Evolutionary conservation across 441 rosid species (phyloP), one percentile per base, ranked within the genome.

Genomic region (Croton setiger): DNA sequence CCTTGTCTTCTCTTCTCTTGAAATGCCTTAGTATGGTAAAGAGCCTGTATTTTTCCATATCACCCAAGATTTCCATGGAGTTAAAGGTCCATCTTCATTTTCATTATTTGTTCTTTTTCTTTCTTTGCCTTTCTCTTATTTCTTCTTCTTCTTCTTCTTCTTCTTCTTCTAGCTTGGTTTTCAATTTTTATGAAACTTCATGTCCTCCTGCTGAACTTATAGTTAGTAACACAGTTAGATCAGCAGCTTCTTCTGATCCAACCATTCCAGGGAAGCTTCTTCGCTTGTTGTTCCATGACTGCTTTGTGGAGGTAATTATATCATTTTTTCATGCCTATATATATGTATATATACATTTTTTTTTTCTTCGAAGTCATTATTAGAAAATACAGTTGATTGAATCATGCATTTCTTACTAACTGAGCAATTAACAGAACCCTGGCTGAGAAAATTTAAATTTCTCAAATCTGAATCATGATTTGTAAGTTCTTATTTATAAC

Each of bases 201-300:
- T 92, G 98, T 69, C 95, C 95, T n/a, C 2, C 73, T 45, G 86
- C 81, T 15, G 95, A 88, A 73, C 53, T 82, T 20, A 77, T 83
- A 18, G 85, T 90, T 60, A 75, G 60, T 21, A 59, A 74, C 44
- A 80, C 78, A 52, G 88, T 87, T 43, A 72, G 80, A 63, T 75
- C 82, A 35, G 82, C 85, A 17, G 75, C 86, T 67, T 70, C 74
- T 13, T 21, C 44, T 0, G 84, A 86, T 74, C 83, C 85, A 2
- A 70, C 80, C 67, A 79, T 63, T 51, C 90, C 96, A 2, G 86
- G 92, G 7, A 67, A 79, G 67, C 78, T 90, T 55, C 90, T 93
- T 21, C 83, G 97, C 73, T 82, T 93, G 54, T 85, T 85, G 5
- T 93, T 91, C 76, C 96, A 89, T 17, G 94, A 93, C 74, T 89